phyloP scores from a whole-genome alignment of 768 basidiomycete genomes.

The Roridomyces roridus region DNA sequence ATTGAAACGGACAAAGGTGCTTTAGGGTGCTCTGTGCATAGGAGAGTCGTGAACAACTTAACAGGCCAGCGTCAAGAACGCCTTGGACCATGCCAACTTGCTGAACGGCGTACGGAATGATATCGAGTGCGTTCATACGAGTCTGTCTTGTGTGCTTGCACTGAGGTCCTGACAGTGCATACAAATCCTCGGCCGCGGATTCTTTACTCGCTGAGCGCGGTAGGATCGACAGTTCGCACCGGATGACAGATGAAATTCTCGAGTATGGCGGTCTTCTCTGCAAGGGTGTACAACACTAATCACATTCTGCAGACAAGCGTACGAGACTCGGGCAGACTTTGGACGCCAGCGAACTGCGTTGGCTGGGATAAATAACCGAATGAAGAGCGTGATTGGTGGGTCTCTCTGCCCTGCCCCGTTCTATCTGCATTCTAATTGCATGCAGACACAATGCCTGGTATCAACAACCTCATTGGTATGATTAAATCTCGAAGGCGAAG shows the following conservation, averaged over 20 bases:
- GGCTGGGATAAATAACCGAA: constrained; percentile 80
- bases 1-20: constrained; percentile 83
- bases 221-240: constrained; percentile 90
- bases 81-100: constrained; percentile 86
- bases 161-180: constrained; percentile 61
- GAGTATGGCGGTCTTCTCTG: constrained; percentile 57
- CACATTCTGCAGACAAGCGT: constrained; percentile 77
- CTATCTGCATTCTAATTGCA: neutral
- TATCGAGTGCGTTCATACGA: constrained; percentile 78
- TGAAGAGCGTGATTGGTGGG: constrained; percentile 84
- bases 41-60: neutral
- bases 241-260: constrained; percentile 92
- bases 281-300: constrained; percentile 1
- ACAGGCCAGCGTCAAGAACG: constrained; percentile 82
- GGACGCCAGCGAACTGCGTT: constrained; percentile 78
- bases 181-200: constrained; percentile 89
- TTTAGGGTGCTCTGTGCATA: neutral
- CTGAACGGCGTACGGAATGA: constrained; percentile 93
- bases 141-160: neutral
- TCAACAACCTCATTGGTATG: constrained; percentile 90
- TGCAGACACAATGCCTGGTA: constrained; percentile 91
- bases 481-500: constrained; percentile 90
- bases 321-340: constrained; percentile 95
- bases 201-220: constrained; percentile 87
- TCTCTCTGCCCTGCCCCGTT: constrained; percentile 12